Base-by-base conservation (phyloP, 2,329 filamentous ascomycete species). In the Diaporthe sp. region DNA sequence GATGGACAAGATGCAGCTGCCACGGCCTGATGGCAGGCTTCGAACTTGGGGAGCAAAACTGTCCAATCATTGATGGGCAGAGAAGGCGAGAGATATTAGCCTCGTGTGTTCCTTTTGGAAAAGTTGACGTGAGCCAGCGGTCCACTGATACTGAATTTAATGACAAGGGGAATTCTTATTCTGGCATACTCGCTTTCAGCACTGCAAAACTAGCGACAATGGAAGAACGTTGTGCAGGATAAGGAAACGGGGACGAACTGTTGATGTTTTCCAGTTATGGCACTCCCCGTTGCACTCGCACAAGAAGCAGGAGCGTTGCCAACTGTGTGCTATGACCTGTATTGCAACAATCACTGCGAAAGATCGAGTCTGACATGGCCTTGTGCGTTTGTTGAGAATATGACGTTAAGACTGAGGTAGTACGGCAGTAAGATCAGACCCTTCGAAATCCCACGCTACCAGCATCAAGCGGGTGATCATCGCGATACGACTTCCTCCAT, bases 361-460 rank as follows among this genome's bases (percentile, higher is more conserved):
- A 12, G 19, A 44, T 62, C 13, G 39, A 62, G 59, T 22, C 39
- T 46, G n/a, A 46, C 6, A 65, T 46, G 39, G 19, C 37, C 37
- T 28, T 12, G n/a, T 25, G 42, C 46, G 42, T n/a, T n/a, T 44
- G n/a, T 37, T 39, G 19, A 34, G 19, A 28, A 39, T 37, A 67
- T 68, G 62, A 68, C 44, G 44, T 67, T n/a, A 28, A 67, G 3
- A 34, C 28, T 44, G 39, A 31, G 59, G 59, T 62, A n/a, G 25
- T n/a, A 15, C 25, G 15, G 22, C 22, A 25, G n/a, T 7, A 51
- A 25, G 62, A 7, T 51, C 44, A 51, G 62, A 49, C 28, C 42
- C 31, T 34, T 37, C 25, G 17, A 37, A n/a, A n/a, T 37, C 28
- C 44, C 12, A 37, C 7, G 44, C 62, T n/a, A n/a, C 28, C 42